Conservation (phyloP, 2,329 filamentous ascomycete genomes). For the Cyphellophora europaea region DNA sequence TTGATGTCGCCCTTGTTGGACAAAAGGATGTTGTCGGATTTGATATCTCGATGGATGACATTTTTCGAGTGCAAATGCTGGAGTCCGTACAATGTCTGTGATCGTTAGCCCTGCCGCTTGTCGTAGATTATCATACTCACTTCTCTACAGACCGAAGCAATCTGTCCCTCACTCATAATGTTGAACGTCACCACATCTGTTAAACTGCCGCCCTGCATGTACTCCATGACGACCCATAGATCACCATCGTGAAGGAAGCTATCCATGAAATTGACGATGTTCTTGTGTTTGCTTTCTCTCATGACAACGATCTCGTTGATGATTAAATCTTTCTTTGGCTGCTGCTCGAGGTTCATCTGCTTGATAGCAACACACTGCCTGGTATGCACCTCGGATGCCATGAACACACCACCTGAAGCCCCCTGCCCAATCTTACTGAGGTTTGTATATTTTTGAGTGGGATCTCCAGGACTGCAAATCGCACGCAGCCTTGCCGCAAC, state of each 20-base stretch:
- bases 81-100: conserved; percentile 69
- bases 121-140: conserved; percentile 28
- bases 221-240: conserved; percentile 99
- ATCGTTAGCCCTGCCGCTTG: conserved; percentile 12
- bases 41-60: conserved; percentile 97
- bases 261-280: conserved; percentile 99
- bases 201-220: conserved; percentile 95
- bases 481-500: conserved; percentile 74
- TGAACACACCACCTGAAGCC: conserved; percentile 91
- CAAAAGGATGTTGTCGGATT: conserved; percentile 94
- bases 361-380: conserved; percentile 95
- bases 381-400: conserved; percentile 67
- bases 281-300: conserved; percentile 97
- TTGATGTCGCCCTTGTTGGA: conserved; percentile 95
- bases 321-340: conserved; percentile 97
- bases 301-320: conserved; percentile 99
- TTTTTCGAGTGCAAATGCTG: conserved; percentile 96
- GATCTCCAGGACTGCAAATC: conserved; percentile 86
- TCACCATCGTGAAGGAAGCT: conserved; percentile 85
- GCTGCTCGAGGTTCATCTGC: conserved; percentile 98
- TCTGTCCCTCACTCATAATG: conserved; percentile 97
- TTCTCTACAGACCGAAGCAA: conserved; percentile 89
- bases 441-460: conserved; percentile 74
- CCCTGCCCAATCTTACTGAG: conserved; percentile 96
- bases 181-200: conserved; percentile 99